Percentiles rank a stretch among this genome's conserved stretches.
phyloP scores from a whole-genome alignment of 306 rosid species.

The Glycine soja region DNA sequence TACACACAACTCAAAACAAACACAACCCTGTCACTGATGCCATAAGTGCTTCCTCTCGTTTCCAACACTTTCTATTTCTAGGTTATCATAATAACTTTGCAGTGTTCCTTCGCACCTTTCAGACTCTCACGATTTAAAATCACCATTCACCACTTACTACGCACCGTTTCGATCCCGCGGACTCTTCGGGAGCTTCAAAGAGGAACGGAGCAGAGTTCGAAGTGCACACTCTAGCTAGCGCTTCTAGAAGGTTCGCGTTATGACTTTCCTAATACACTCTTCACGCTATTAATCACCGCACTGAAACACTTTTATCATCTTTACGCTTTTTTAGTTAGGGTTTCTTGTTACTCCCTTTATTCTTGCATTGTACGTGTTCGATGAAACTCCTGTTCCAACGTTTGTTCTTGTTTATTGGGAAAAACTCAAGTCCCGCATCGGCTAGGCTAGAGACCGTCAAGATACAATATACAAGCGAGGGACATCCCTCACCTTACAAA shows the following conservation, averaged over 20 bases:
- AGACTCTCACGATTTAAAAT: background rate
- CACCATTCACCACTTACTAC: background rate
- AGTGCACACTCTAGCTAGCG: background rate
- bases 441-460: too few species aligned
- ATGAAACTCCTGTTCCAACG: conserved; percentile 11
- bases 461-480: too few species aligned
- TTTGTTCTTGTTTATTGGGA: background rate
- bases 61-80: background rate
- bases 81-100: background rate
- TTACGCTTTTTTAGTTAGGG: conserved; percentile 35
- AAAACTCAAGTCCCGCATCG: too few species aligned
- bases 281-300: background rate
- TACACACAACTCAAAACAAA: background rate
- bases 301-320: background rate
- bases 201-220: background rate
- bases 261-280: background rate
- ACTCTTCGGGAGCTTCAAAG: background rate
- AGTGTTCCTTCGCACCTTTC: background rate
- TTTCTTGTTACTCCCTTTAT: background rate
- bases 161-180: conserved; percentile 10
- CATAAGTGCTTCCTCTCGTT: background rate
- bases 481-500: too few species aligned
- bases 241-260: conserved; percentile 34
- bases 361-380: conserved; percentile 37
- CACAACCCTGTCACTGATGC: background rate